Percentiles rank a stretch among this genome's conserved stretches.
phyloP scores from a whole-genome alignment of 2,329 filamentous ascomycete genomes.

The Aureobasidium lini region DNA sequence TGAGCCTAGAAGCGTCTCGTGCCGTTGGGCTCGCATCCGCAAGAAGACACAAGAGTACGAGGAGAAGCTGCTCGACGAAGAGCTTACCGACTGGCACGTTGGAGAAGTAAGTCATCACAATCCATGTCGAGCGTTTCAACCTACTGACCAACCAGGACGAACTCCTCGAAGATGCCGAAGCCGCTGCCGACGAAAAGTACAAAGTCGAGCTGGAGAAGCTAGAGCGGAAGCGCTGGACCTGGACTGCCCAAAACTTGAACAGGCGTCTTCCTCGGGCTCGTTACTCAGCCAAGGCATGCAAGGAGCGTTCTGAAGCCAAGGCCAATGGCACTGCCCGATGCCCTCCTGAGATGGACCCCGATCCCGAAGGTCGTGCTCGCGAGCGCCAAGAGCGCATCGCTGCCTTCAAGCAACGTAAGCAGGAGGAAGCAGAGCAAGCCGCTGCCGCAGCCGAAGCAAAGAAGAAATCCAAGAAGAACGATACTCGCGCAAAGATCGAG shows the following conservation, averaged over 20 bases:
- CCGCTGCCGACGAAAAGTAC: slow-evolving; percentile 37
- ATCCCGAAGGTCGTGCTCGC: slow-evolving; percentile 31
- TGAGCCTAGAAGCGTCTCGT: slow-evolving; percentile 40
- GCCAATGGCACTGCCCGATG: slow-evolving; percentile 37
- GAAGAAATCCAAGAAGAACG: background rate
- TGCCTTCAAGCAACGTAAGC: slow-evolving; percentile 21
- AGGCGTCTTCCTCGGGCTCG: slow-evolving; percentile 32
- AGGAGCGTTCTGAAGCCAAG: slow-evolving; percentile 35
- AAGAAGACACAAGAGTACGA: slow-evolving; percentile 34
- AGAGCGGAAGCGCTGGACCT: slow-evolving; percentile 38
- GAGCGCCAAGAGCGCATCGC: slow-evolving; percentile 26
- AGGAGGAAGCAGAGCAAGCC: slow-evolving; percentile 13
- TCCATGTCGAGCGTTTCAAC: background rate
- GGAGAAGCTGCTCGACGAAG: slow-evolving; percentile 40
- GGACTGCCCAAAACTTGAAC: slow-evolving; percentile 30
- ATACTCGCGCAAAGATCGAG: slow-evolving; percentile 15
- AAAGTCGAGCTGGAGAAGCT: slow-evolving; percentile 33
- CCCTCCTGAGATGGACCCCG: slow-evolving; percentile 36
- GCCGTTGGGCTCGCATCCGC: slow-evolving; percentile 40
- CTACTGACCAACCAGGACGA: slow-evolving; percentile 33
- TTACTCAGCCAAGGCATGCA: slow-evolving; percentile 41
- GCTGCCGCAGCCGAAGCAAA: slow-evolving; percentile 15
- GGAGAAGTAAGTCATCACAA: slow-evolving; percentile 35
- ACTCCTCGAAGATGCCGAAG: slow-evolving; percentile 34
- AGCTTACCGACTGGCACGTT: slow-evolving; percentile 42